A percentile compares a stretch with the other conserved stretches of the same genome.
Conservation (phyloP, 768 basidiomycete genomes). For the Pleurotus cornucopiae region DNA sequence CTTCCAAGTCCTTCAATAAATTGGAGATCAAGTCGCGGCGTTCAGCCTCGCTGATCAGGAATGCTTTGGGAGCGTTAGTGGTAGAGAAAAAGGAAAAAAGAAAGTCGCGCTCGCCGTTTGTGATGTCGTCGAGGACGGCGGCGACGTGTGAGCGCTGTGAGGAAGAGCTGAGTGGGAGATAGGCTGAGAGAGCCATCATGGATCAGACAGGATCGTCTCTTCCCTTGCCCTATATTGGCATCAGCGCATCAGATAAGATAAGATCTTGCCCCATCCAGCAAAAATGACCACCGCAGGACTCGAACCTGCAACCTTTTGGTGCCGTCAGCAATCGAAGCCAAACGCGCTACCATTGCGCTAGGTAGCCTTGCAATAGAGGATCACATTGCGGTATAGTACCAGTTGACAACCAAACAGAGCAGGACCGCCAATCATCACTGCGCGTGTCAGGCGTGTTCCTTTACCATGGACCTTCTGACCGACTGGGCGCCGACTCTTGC, state of each 20-base stretch:
- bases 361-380: slow-evolving; percentile 34
- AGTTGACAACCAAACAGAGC: background rate
- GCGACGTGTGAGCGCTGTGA: slow-evolving; percentile 1
- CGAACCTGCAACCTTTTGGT: slow-evolving; percentile 98
- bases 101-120: slow-evolving; percentile 1
- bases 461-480: slow-evolving; percentile 9
- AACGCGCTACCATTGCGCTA: slow-evolving; percentile 71
- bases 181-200: background rate
- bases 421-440: background rate
- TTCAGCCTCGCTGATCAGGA: slow-evolving; percentile 1
- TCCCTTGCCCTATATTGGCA: no score
- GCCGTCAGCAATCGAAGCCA: slow-evolving; percentile 61
- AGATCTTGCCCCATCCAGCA: slow-evolving; percentile 5
- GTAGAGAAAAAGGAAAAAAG: background rate
- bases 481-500: slow-evolving; percentile 63
- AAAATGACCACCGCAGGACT: slow-evolving; percentile 86
- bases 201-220: no score
- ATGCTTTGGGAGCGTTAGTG: background rate
- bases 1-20: slow-evolving; percentile 6
- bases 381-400: no score
- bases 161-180: slow-evolving; percentile 5
- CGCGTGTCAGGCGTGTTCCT: background rate
- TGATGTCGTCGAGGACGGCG: slow-evolving; percentile 4
- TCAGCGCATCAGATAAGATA: no score
- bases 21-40: slow-evolving; percentile 6